Base-by-base conservation (phyloP, 129 eudicot genomes). In the Apium graveolens region DNA sequence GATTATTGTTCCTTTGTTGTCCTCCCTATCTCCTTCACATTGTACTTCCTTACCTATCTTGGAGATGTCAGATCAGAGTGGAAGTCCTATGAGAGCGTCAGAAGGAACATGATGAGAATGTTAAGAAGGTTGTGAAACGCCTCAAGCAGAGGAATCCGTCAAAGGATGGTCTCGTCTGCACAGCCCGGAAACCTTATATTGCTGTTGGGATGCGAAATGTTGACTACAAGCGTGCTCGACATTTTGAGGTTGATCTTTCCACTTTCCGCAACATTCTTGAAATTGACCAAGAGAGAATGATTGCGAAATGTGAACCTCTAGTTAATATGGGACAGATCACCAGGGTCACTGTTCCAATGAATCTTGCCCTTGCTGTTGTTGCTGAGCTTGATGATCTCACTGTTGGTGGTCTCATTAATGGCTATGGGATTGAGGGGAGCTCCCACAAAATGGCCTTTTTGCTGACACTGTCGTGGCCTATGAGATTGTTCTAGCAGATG, bases 131-230 rank as follows among this genome's bases (percentile, higher is more conserved):
- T 26, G 89, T 88, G 68, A 90, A 91, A 70, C 93, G 98, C 69
- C 98, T 95, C 83, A 86, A 89, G 79, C 86, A 90, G 62, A 83
- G 98, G 80, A 86, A 95, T 82, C 90, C 98, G 26, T 80, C 91
- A 73, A 94, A 92, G 87, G 97, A 95, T 44, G 98, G 98, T 24
- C 91, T 95, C 34, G 98, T 95, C 14, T 95, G 98, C 82, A 95
- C 98, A 5, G 98, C 98, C 72, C 82, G 98, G 11, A 91, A 91
- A 82, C 98, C 98, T n/a, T 95, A 97, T 96, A 92, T 95, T 75
- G 96, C 97, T 26, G 98, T 95, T 65, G 98, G 98, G 14, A 95
- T 95, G 99, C 85, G 99, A 18, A 95, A 95, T 79, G 99, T 95
- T 74, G 99, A 95, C 89, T 95, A 95, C 62, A 95, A 95, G 85